Base-by-base conservation (phyloP, 208 protist genomes). In the Wallacemonas sp. region DNA sequence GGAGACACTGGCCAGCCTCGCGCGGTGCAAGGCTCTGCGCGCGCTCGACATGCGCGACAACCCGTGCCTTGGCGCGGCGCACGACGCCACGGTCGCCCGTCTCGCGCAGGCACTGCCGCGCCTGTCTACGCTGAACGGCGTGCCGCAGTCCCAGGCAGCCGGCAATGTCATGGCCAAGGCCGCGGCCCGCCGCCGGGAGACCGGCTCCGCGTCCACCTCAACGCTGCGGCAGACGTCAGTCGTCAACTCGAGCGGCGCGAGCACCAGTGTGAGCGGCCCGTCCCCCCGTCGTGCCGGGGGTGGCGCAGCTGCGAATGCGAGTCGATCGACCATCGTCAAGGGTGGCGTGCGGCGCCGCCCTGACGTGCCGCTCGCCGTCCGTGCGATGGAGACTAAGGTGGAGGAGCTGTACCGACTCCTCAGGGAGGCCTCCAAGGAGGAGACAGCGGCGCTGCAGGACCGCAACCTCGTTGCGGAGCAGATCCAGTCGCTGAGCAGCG, bases 11-110 rank as follows among this genome's bases (percentile, higher is more conserved):
- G 50, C 12, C 11, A 65, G 62, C 7, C 52, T 94, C 25, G 45
- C 54, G 22, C 57, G 59, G 8, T 68, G 91, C 26, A 67, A 68
- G 14, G 65, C 70, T n/a, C 77, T 93, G 22, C 81, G 78, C 33
- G 49, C 72, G 25, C 77, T 94, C 25, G 88, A 94, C 45, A 11
- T 92, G 18, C 69, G 77, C n/a, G 77, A 77, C 16, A 92, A 91
- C 57, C 78, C 77, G 11, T 49, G 87, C 12, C 75, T 82, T 36
- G 25, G 2, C 32, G 33, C 25, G 10, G 38, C 32, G 23, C 23
- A 64, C 31, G 66, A 52, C 23, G 25, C 44, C 50, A 36, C 32
- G 3, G 33, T 68, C 4, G 22, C 44, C 8, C 32, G 65, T 5
- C 7, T 61, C 25, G 45, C 29, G 3, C 46, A 36, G 8, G 42